Percentiles rank a stretch among this genome's conserved stretches.
phyloP scores from a whole-genome alignment of 179 eudicot genomes.

The Beta lomatogona region DNA sequence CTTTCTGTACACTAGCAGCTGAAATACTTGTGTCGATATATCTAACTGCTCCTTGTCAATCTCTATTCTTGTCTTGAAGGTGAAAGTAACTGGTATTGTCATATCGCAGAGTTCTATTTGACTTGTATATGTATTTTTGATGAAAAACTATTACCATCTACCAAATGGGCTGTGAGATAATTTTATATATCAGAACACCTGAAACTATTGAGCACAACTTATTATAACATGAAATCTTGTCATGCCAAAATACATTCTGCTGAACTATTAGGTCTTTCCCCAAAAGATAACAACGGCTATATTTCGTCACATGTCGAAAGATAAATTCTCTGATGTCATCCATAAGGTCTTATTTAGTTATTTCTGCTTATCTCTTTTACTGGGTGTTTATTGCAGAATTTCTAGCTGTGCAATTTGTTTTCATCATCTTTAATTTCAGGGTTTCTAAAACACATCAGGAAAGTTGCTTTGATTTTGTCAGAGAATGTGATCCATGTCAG shows the following conservation, averaged over 20 bases:
- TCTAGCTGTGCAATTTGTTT: neutral
- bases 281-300: neutral
- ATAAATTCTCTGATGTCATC: neutral
- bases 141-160: too few species aligned
- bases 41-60: neutral
- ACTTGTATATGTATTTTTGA: neutral
- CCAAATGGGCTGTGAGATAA: too few species aligned
- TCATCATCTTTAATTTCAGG: neutral
- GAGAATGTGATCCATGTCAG: neutral
- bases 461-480: neutral
- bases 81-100: neutral
- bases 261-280: neutral
- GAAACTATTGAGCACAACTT: neutral
- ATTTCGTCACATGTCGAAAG: neutral
- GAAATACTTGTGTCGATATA: neutral
- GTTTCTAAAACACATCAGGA: neutral
- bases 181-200: too few species aligned
- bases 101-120: neutral
- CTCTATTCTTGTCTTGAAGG: neutral
- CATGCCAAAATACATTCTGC: neutral
- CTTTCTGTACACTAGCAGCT: conserved; percentile 14
- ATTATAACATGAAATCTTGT: neutral
- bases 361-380: neutral
- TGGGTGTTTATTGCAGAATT: neutral
- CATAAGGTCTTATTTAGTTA: neutral